Evolutionary conservation across 2,329 filamentous ascomycete species (phyloP).

Genomic region (Rhynchosporium graminicola): DNA sequence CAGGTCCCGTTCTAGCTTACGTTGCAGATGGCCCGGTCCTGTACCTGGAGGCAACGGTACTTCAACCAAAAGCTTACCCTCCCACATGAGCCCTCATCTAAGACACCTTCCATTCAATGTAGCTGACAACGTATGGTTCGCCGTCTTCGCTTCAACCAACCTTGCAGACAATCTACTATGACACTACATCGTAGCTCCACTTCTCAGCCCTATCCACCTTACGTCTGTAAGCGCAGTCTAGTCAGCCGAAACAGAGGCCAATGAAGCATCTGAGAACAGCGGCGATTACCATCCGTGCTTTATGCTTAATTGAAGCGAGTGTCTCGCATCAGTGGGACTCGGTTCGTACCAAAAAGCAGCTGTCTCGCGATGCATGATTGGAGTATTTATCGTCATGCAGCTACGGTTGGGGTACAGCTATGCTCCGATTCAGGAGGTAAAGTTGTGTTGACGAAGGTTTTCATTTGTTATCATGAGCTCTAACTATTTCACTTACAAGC

Average conservation of each 20-base stretch:
- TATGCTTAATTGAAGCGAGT: conserved; percentile 26
- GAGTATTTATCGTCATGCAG: neutral
- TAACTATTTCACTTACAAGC: neutral
- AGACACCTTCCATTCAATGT: conserved; percentile 20
- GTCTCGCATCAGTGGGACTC: conserved; percentile 10
- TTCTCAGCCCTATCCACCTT: conserved; percentile 22
- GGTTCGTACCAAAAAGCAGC: conserved; percentile 14
- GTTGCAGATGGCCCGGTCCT: conserved; percentile 1
- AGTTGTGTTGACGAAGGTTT: neutral
- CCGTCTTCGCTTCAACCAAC: conserved; percentile 1
- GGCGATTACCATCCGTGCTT: conserved; percentile 13
- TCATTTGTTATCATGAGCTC: neutral
- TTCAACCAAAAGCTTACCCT: conserved; percentile 1
- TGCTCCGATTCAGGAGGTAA: neutral
- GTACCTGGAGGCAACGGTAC: neutral
- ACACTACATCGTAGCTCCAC: neutral
- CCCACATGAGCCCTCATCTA: conserved; percentile 23
- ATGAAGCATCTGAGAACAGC: neutral
- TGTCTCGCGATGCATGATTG: neutral
- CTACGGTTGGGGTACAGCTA: neutral
- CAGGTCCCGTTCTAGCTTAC: neutral
- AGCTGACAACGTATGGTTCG: conserved; percentile 21
- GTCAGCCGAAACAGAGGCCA: conserved; percentile 22
- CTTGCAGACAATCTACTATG: conserved; percentile 13
- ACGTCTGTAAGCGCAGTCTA: conserved; percentile 4